These are phyloP conservation scores for Diaporthe destruens DNA, from an alignment of 2,329 filamentous ascomycete genomes.

Conservation along the genomic window DNA sequence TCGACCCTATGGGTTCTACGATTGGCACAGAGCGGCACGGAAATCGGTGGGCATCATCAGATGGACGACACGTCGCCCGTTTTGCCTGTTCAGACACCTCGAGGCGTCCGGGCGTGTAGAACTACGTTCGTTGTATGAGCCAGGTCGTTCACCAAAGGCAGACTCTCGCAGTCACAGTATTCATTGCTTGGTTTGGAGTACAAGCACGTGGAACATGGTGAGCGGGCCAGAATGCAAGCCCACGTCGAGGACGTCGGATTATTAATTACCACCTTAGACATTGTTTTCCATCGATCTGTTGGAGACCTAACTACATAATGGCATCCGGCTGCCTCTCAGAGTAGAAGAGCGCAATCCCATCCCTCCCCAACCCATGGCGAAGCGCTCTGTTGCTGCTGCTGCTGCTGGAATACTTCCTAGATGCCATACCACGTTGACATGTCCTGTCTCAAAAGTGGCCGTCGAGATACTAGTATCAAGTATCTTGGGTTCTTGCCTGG, in stretches of 20 bases:
- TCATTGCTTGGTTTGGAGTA: not conserved
- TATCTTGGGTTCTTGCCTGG: constrained; percentile 18
- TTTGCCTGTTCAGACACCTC: too few relatives aligned
- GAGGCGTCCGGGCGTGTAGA: too few relatives aligned
- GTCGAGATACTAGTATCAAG: constrained; percentile 19
- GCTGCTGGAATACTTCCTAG: constrained; percentile 21
- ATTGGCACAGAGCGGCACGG: not conserved
- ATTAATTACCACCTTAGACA: constrained; percentile 39
- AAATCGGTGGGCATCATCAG: not conserved
- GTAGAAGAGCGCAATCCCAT: constrained; percentile 7
- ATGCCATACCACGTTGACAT: constrained; percentile 36
- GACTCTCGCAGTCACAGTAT: not conserved
- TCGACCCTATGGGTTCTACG: not conserved
- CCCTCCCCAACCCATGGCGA: not conserved
- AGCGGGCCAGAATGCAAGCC: not conserved
- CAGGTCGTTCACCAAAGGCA: too few relatives aligned
- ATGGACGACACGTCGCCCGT: not conserved
- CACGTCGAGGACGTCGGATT: constrained; percentile 23
- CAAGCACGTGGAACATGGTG: not conserved
- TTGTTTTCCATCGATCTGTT: constrained; percentile 35
- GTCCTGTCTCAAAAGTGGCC: constrained; percentile 14
- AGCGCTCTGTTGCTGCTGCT: constrained; percentile 24
- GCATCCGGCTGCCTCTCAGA: constrained; percentile 33
- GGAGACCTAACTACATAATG: constrained; percentile 37
- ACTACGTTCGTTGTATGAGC: not conserved